phyloP scores from a whole-genome alignment of 2,329 filamentous ascomycete species.

The Aspergillus sp. region DNA sequence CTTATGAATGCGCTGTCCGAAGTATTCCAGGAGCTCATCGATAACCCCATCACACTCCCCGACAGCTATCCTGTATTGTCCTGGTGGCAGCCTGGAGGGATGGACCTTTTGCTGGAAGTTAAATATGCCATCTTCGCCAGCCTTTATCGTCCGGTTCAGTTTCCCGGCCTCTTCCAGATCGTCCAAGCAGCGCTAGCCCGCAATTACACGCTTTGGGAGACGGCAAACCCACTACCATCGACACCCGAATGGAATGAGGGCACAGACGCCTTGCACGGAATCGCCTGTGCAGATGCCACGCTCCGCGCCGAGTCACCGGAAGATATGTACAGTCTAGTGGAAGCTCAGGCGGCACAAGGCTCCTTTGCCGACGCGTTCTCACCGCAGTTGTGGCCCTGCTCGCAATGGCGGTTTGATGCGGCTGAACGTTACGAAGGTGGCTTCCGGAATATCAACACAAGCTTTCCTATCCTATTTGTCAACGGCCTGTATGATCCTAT shows the following conservation, averaged over 20 bases:
- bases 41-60: not conserved
- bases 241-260: not conserved
- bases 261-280: constrained; percentile 1
- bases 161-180: not conserved
- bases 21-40: constrained; percentile 1
- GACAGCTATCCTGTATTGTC: not conserved
- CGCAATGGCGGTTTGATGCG: constrained; percentile 2
- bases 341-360: not conserved
- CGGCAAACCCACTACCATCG: not conserved
- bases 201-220: not conserved
- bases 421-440: not conserved
- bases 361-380: constrained; percentile 1
- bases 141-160: constrained; percentile 3
- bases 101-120: not conserved
- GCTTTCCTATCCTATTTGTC: constrained; percentile 2
- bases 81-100: not conserved
- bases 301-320: not conserved
- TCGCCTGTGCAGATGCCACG: not conserved
- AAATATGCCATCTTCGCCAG: not conserved
- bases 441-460: constrained; percentile 3
- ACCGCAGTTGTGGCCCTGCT: constrained; percentile 4
- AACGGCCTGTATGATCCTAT: constrained; percentile 3
- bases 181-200: not conserved
- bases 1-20: not conserved
- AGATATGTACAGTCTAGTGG: constrained; percentile 2